phyloP scores from a whole-genome alignment of 768 basidiomycete genomes.

The Lentinus tigrinus region DNA sequence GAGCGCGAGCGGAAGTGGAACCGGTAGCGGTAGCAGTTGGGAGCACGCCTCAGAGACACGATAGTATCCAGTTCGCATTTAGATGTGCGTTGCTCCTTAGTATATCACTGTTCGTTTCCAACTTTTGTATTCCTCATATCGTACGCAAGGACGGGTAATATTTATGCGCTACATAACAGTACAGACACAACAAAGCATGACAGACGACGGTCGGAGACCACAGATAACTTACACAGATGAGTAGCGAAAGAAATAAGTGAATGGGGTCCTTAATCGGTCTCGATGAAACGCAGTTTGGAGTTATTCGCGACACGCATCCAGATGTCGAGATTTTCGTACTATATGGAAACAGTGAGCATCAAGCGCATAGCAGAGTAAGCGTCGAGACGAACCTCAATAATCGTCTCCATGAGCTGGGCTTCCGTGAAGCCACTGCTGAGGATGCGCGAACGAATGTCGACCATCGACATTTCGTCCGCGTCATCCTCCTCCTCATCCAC shows the following conservation, averaged over 20 bases:
- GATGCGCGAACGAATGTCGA: constrained; percentile 85
- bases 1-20: constrained; percentile 40
- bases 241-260: neutral
- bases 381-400: constrained; percentile 59
- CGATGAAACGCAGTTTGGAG: constrained; percentile 73
- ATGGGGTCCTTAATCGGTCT: constrained; percentile 3
- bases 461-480: constrained; percentile 72
- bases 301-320: constrained; percentile 82
- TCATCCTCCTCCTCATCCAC: constrained; percentile 54
- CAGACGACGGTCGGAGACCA: constrained; percentile 12
- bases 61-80: constrained; percentile 4
- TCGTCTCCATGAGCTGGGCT: constrained; percentile 82
- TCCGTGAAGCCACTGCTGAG: constrained; percentile 90
- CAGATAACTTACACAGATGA: constrained; percentile 18
- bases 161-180: constrained; percentile 26
- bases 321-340: constrained; percentile 89
- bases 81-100: constrained; percentile 6
- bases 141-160: constrained; percentile 16
- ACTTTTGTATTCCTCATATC: constrained; percentile 15
- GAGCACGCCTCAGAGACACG: constrained; percentile 58
- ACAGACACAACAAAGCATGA: constrained; percentile 22
- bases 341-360: constrained; percentile 32
- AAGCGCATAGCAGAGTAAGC: neutral
- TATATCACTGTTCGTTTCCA: constrained; percentile 1
- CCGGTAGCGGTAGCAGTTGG: constrained; percentile 66